Conservation (phyloP, 2,329 filamentous ascomycete genomes). For the Claviceps sp. region DNA sequence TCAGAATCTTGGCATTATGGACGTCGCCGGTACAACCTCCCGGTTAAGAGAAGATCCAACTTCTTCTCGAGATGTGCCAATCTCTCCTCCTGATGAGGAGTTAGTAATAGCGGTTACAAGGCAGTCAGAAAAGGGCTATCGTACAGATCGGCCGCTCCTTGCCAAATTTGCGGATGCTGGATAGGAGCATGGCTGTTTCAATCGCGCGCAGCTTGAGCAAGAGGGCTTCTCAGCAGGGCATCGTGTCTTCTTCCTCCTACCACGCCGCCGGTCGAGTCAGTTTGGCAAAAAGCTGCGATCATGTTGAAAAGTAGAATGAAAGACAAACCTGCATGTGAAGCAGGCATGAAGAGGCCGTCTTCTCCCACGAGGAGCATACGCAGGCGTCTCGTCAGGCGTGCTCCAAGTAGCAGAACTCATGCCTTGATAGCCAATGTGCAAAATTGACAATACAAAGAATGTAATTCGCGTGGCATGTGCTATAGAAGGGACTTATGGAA, state of each 20-base stretch:
- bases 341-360: constrained; percentile 28
- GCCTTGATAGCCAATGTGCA: not conserved
- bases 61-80: constrained; percentile 38
- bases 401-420: constrained; percentile 14
- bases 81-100: constrained; percentile 28
- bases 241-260: constrained; percentile 34
- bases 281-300: not conserved
- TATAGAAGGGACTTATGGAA: too few relatives aligned
- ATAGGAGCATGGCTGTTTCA: constrained; percentile 34
- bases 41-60: constrained; percentile 34
- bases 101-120: not conserved
- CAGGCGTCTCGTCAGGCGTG: constrained; percentile 16
- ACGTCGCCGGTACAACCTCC: constrained; percentile 18
- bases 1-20: constrained; percentile 1
- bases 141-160: constrained; percentile 30
- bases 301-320: not conserved
- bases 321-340: constrained; percentile 32
- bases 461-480: too few relatives aligned
- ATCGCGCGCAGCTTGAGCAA: constrained; percentile 35
- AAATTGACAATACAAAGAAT: too few relatives aligned
- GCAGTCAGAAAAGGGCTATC: constrained; percentile 5
- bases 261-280: not conserved
- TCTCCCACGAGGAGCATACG: constrained; percentile 18
- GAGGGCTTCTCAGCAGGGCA: constrained; percentile 38
- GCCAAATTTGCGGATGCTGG: constrained; percentile 22